These are phyloP conservation scores for Cynanchum wilfordii DNA, from an alignment of 257 asterid genomes.

Conservation along the genomic window DNA sequence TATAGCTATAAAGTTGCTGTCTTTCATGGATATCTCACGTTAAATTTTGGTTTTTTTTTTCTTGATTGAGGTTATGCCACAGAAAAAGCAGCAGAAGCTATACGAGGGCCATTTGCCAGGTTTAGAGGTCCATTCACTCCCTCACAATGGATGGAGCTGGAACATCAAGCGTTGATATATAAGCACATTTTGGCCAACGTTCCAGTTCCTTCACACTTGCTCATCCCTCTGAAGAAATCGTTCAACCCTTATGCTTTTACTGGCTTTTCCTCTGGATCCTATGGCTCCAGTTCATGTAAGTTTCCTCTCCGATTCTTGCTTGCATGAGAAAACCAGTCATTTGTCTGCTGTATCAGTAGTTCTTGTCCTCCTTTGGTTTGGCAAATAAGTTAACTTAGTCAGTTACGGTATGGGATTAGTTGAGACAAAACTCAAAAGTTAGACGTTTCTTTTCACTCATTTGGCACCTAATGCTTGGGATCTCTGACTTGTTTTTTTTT, in stretches of 20 bases:
- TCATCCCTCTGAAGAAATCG: constrained; percentile 63
- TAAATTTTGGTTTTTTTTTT: constrained; percentile 11
- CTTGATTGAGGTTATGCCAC: constrained; percentile 28
- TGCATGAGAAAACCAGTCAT: not conserved
- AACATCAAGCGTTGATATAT: constrained; percentile 87
- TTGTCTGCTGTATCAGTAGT: not conserved
- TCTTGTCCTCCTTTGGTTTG: not conserved
- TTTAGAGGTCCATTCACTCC: constrained; percentile 78
- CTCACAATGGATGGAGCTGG: constrained; percentile 91
- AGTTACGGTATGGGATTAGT: not conserved
- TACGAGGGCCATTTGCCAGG: constrained; percentile 45
- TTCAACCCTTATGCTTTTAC: constrained; percentile 53
- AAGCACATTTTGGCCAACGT: constrained; percentile 74
- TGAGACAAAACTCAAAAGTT: not conserved
- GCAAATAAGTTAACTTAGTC: not conserved
- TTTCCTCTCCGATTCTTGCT: not conserved
- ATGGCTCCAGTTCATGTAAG: constrained; percentile 66
- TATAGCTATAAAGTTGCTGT: constrained; percentile 3
- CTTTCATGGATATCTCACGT: not conserved
- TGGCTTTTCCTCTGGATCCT: constrained; percentile 42
- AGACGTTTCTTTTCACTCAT: not conserved
- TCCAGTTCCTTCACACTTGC: constrained; percentile 77
- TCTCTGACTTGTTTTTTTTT: not conserved
- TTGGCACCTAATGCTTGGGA: not conserved
- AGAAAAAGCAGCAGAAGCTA: constrained; percentile 36